phyloP scores from a whole-genome alignment of 1,284 basidiomycete species.

The Takashimella tepidaria region DNA sequence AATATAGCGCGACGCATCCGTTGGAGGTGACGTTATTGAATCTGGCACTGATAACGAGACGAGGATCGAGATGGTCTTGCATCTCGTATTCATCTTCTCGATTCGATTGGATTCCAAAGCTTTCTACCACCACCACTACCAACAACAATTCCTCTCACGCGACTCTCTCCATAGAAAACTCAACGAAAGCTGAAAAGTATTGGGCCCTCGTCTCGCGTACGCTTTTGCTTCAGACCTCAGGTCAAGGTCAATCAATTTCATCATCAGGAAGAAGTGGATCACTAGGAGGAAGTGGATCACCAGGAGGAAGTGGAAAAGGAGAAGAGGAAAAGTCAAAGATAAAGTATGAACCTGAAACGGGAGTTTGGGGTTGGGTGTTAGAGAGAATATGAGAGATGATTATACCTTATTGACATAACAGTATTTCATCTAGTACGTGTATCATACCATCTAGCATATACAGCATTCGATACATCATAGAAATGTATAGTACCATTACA shows the following conservation, averaged over 20 bases:
- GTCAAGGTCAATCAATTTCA: too few species aligned
- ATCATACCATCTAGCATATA: too few species aligned
- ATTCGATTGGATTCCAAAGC: constrained; percentile 19
- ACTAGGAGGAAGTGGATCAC: too few species aligned
- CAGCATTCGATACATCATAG: too few species aligned
- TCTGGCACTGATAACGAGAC: constrained; percentile 17
- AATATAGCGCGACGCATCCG: too few species aligned
- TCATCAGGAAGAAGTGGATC: too few species aligned
- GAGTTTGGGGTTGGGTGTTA: constrained; percentile 13
- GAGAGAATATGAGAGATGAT: too few species aligned
- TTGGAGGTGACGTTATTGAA: constrained; percentile 26
- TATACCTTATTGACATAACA: too few species aligned
- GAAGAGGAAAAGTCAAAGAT: constrained; percentile 3
- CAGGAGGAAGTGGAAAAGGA: background rate
- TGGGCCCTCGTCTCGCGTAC: background rate
- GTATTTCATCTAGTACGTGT: too few species aligned
- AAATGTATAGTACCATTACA: too few species aligned
- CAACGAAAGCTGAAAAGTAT: background rate
- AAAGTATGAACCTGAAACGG: constrained; percentile 10
- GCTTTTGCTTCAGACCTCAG: background rate
- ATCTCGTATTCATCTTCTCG: constrained; percentile 34
- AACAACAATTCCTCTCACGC: constrained; percentile 3
- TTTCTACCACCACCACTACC: background rate
- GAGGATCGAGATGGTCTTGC: constrained; percentile 29
- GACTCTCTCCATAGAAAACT: constrained; percentile 1